phyloP scores from a whole-genome alignment of 306 rosid species.

The Cucurbita argyrosperma region DNA sequence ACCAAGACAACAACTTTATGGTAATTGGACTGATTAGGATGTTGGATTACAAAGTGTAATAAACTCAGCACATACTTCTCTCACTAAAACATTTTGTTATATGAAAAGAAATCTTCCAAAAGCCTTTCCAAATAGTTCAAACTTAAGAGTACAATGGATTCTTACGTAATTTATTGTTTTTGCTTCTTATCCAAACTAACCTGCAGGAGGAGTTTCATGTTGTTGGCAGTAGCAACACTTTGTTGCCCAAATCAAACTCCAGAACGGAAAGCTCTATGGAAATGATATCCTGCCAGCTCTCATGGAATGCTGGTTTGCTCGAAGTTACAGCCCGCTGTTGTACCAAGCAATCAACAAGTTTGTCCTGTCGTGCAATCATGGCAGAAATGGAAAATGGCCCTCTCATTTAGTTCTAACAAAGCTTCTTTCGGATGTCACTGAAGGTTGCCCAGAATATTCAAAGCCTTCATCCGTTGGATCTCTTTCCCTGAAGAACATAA shows the following conservation, averaged over 20 bases:
- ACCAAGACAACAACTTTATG: background rate
- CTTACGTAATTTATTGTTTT: background rate
- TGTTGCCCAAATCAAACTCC: background rate
- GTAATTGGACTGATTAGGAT: background rate
- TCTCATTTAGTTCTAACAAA: background rate
- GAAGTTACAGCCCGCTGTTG: background rate
- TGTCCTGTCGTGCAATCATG: background rate
- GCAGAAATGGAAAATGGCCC: background rate
- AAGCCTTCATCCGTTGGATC: constrained; percentile 29
- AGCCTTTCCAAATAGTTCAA: background rate
- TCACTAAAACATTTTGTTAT: background rate
- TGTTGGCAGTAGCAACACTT: background rate
- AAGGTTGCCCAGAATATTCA: constrained; percentile 24
- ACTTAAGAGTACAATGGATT: background rate
- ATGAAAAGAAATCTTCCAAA: background rate
- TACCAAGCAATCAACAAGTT: background rate
- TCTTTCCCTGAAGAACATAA: constrained; percentile 24
- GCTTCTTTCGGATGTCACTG: background rate
- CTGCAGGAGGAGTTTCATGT: background rate
- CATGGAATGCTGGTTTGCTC: background rate
- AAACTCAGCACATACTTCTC: background rate
- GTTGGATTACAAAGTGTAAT: background rate
- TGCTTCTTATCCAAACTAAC: background rate
- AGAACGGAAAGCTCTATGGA: background rate
- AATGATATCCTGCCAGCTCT: background rate